A percentile compares a stretch with the other conserved stretches of the same genome.
These are phyloP conservation scores for Pyricularia pennisetigena DNA, from an alignment of 2,329 filamentous ascomycete species.

Conservation along the genomic window DNA sequence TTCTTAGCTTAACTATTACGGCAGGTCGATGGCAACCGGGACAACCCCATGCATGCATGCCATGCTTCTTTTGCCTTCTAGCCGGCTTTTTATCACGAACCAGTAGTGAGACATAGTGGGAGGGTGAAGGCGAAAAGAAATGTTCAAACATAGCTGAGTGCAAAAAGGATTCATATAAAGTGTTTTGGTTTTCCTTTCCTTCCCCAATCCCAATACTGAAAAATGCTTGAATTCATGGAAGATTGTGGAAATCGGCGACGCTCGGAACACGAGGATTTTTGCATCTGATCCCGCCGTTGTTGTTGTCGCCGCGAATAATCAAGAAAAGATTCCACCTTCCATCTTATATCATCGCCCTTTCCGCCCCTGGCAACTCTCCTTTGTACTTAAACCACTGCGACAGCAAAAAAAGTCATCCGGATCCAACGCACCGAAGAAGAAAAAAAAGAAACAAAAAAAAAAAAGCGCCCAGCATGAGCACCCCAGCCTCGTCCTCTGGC, in stretches of 20 bases:
- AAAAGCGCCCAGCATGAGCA: neutral
- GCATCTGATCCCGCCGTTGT: neutral
- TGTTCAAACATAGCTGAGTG: neutral
- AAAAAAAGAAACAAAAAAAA: neutral
- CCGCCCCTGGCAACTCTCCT: neutral
- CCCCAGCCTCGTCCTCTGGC: neutral
- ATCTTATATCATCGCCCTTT: neutral
- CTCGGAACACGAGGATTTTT: neutral
- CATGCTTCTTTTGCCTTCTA: neutral
- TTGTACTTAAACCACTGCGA: neutral
- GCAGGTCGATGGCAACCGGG: neutral
- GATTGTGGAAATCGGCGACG: neutral
- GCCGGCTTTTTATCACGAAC: neutral
- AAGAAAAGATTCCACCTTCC: neutral
- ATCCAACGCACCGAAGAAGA: neutral
- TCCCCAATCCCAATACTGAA: neutral
- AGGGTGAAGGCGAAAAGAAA: neutral
- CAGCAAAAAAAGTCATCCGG: neutral
- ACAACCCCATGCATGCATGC: neutral
- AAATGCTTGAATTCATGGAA: neutral
- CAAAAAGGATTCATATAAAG: neutral
- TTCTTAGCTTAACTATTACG: neutral
- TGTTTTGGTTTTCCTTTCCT: neutral
- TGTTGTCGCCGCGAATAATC: neutral
- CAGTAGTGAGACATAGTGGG: neutral